These are phyloP conservation scores for Geotrichum siamense DNA, from an alignment of 1,139 yeast genomes.

Conservation along the genomic window DNA sequence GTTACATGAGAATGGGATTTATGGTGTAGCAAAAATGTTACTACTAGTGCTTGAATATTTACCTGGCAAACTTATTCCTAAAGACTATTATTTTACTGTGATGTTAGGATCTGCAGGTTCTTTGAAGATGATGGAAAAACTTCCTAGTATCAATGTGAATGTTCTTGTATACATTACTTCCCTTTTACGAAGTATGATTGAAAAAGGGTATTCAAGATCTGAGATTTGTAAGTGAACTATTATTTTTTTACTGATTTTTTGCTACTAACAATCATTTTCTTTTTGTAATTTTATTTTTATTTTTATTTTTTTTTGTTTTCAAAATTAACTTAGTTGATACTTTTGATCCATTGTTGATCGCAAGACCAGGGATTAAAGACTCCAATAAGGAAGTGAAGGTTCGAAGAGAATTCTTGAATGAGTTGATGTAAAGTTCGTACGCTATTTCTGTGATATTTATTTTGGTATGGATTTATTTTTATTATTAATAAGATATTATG, in stretches of 20 bases:
- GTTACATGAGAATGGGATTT: constrained; percentile 21
- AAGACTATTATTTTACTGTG: constrained; percentile 27
- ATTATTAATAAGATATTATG: too few species aligned
- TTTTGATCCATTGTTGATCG: constrained; percentile 9
- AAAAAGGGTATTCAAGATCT: background rate
- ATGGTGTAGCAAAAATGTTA: constrained; percentile 32
- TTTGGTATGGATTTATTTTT: too few species aligned
- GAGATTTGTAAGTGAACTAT: constrained; percentile 1
- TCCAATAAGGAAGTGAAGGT: background rate
- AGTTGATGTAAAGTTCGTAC: constrained; percentile 1
- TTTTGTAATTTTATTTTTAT: background rate
- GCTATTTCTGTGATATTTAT: too few species aligned
- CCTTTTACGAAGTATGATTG: constrained; percentile 29
- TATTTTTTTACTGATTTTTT: background rate
- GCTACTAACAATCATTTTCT: too few species aligned
- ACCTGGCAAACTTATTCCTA: constrained; percentile 39
- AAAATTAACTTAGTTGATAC: background rate
- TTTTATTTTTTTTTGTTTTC: background rate
- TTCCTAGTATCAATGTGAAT: constrained; percentile 38
- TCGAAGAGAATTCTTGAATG: constrained; percentile 2
- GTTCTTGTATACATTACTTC: constrained; percentile 37
- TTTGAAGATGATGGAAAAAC: constrained; percentile 30
- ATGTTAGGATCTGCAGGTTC: constrained; percentile 14
- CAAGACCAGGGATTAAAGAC: constrained; percentile 2
- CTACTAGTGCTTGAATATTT: constrained; percentile 33